Evolutionary conservation across 306 rosid species (phyloP).

Genomic region (Medicago lupulina): DNA sequence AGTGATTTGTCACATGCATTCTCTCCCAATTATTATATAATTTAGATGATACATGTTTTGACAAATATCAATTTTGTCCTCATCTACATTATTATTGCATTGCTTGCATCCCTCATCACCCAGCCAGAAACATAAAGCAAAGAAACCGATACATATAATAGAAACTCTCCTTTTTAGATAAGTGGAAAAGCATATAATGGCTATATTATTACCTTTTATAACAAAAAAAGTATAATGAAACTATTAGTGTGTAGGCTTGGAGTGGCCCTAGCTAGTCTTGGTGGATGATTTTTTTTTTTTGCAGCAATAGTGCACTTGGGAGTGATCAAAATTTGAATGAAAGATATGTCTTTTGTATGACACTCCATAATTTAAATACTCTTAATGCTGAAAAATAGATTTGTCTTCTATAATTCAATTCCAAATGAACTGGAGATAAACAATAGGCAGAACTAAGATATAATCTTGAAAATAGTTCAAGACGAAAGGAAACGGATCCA

Average conservation of each 20-base stretch:
- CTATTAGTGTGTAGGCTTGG: neutral
- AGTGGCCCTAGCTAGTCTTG: neutral
- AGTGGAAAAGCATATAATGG: too few species aligned
- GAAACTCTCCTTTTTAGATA: neutral
- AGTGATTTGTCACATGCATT: neutral
- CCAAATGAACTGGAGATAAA: too few species aligned
- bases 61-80: slow-evolving; percentile 67
- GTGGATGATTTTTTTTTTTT: too few species aligned
- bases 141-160: slow-evolving; percentile 11
- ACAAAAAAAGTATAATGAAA: neutral
- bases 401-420: too few species aligned
- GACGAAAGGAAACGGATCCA: neutral
- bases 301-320: too few species aligned
- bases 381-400: too few species aligned
- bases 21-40: slow-evolving; percentile 47
- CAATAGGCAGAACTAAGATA: too few species aligned
- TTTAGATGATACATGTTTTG: slow-evolving; percentile 48
- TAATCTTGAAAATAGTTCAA: too few species aligned
- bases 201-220: slow-evolving; percentile 7
- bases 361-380: too few species aligned
- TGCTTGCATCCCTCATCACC: slow-evolving; percentile 40
- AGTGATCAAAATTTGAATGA: too few species aligned
- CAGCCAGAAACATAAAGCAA: slow-evolving; percentile 35
- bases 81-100: slow-evolving; percentile 48
- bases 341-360: too few species aligned